These are phyloP conservation scores for Gliomastix tumulicola DNA, from an alignment of 2,329 filamentous ascomycete species.

Conservation along the genomic window DNA sequence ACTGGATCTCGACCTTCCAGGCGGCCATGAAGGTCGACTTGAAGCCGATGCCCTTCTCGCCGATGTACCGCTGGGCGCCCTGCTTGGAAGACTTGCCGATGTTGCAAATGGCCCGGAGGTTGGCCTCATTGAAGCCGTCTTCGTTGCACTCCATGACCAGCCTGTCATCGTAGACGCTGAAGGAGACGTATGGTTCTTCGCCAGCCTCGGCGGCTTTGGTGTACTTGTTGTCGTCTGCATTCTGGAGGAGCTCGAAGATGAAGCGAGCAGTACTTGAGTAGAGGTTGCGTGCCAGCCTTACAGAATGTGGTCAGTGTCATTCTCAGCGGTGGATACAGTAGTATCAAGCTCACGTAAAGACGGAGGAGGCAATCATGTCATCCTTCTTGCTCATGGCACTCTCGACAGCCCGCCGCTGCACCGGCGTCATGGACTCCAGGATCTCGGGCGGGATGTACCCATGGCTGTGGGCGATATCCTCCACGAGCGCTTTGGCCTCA, in stretches of 20 bases:
- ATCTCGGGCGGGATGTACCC: background rate
- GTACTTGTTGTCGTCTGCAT: constrained; percentile 33
- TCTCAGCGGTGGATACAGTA: background rate
- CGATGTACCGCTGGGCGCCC: constrained; percentile 28
- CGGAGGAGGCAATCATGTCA: background rate
- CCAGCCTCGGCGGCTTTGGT: constrained; percentile 36
- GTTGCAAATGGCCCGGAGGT: constrained; percentile 34
- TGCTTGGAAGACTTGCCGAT: constrained; percentile 34
- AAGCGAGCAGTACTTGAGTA: constrained; percentile 31
- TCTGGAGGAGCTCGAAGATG: constrained; percentile 7
- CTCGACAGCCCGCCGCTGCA: background rate
- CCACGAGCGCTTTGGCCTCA: background rate
- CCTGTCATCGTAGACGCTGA: constrained; percentile 19
- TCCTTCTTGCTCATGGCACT: background rate
- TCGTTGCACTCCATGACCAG: constrained; percentile 42
- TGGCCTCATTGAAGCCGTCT: constrained; percentile 27
- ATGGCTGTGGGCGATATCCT: background rate
- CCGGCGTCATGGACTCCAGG: background rate
- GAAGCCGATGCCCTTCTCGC: constrained; percentile 40
- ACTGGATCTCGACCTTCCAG: constrained; percentile 34
- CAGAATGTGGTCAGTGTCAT: background rate
- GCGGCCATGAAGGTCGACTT: constrained; percentile 41
- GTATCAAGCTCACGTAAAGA: background rate
- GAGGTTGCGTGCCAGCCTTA: constrained; percentile 32
- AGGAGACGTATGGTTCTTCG: constrained; percentile 26